Percentiles rank a stretch among this genome's conserved stretches.
phyloP scores from a whole-genome alignment of 805 yeast species.

The Candida andamanensis region DNA sequence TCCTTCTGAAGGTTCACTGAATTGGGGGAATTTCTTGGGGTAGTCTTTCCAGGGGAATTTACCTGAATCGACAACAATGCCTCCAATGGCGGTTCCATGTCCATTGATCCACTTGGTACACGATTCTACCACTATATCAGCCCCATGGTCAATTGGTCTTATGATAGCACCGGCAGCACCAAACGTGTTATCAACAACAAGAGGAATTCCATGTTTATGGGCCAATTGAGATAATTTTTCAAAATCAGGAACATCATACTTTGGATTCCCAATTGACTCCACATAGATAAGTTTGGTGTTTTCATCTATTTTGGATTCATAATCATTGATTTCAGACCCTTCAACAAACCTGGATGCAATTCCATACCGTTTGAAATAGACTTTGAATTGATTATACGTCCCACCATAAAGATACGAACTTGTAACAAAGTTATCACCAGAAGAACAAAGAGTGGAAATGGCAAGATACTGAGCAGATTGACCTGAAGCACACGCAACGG shows the following conservation, averaged over 20 bases:
- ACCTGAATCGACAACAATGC: slow-evolving; percentile 86
- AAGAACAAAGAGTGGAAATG: slow-evolving; percentile 73
- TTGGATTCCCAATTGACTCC: slow-evolving; percentile 91
- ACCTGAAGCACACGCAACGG: slow-evolving; percentile 88
- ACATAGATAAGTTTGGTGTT: slow-evolving; percentile 86
- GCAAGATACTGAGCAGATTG: slow-evolving; percentile 94
- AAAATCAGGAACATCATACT: slow-evolving; percentile 88
- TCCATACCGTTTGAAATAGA: slow-evolving; percentile 83
- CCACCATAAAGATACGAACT: slow-evolving; percentile 92
- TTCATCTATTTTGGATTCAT: slow-evolving; percentile 69
- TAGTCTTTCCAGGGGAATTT: slow-evolving; percentile 86
- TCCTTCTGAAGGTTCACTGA: slow-evolving; percentile 86
- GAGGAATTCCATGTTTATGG: slow-evolving; percentile 81
- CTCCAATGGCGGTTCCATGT: slow-evolving; percentile 92
- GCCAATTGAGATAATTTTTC: slow-evolving; percentile 70
- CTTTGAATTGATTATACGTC: slow-evolving; percentile 92
- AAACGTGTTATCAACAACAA: slow-evolving; percentile 92
- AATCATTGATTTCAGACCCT: slow-evolving; percentile 74
- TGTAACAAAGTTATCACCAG: slow-evolving; percentile 87
- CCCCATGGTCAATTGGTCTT: slow-evolving; percentile 83
- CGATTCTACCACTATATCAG: slow-evolving; percentile 87
- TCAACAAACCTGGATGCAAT: slow-evolving; percentile 79
- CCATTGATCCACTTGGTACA: slow-evolving; percentile 99
- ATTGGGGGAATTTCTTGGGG: slow-evolving; percentile 87
- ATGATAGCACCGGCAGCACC: slow-evolving; percentile 94